These are phyloP conservation scores for Leucosporidium yakuticum DNA, from an alignment of 768 basidiomycete species.

Conservation along the genomic window DNA sequence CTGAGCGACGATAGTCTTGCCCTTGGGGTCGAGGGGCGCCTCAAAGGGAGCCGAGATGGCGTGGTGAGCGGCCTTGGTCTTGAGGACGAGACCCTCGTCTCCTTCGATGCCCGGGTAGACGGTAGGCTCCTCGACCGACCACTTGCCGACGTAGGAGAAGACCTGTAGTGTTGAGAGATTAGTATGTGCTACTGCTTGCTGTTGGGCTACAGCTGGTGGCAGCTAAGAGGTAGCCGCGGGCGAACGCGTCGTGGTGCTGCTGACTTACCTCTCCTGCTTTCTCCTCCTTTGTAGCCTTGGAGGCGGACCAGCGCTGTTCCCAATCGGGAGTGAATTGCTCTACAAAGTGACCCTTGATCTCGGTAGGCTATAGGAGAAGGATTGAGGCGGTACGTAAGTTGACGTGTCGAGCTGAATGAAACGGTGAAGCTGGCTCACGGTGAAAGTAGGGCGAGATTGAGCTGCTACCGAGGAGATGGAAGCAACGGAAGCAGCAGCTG, in stretches of 20 bases:
- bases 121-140: constrained; percentile 84
- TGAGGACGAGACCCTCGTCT: constrained; percentile 73
- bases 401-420: neutral
- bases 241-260: neutral
- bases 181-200: neutral
- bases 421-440: constrained; percentile 7
- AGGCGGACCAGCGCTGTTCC: constrained; percentile 87
- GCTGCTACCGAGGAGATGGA: constrained; percentile 8
- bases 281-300: constrained; percentile 96
- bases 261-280: constrained; percentile 71
- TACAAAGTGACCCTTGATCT: constrained; percentile 54
- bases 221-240: neutral
- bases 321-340: constrained; percentile 91
- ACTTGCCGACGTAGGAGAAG: constrained; percentile 94
- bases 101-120: constrained; percentile 67
- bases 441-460: constrained; percentile 25
- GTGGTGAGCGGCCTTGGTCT: constrained; percentile 71
- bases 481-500: constrained; percentile 10
- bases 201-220: neutral
- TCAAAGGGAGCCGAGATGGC: constrained; percentile 92
- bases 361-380: constrained; percentile 15
- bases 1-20: constrained; percentile 85
- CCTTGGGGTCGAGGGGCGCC: constrained; percentile 65
- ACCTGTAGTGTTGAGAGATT: constrained; percentile 15
- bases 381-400: neutral